phyloP scores from a whole-genome alignment of 2,329 filamentous ascomycete genomes.

The Xylaria sp. region DNA sequence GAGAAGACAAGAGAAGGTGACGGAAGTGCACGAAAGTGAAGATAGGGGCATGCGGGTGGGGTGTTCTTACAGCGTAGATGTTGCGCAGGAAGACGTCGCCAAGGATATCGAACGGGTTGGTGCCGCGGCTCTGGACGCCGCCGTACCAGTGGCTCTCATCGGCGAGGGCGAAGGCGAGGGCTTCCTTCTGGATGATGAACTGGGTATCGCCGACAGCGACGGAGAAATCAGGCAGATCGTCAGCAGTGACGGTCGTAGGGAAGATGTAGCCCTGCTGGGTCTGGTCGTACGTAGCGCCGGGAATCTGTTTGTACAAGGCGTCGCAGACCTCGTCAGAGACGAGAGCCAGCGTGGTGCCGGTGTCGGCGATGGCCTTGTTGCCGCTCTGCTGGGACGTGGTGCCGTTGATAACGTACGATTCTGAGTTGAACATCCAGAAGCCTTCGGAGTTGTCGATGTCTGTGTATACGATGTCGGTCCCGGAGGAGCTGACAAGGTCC shows the following conservation, averaged over 20 bases:
- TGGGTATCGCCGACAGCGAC: conserved; percentile 71
- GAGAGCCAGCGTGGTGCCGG: conserved; percentile 75
- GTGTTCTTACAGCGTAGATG: conserved; percentile 58
- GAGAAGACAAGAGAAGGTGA: neutral
- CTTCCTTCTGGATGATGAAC: conserved; percentile 71
- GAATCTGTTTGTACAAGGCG: conserved; percentile 72
- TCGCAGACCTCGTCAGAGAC: conserved; percentile 70
- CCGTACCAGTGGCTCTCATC: conserved; percentile 68
- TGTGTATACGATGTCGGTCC: conserved; percentile 67
- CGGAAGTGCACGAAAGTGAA: neutral
- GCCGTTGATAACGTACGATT: conserved; percentile 67
- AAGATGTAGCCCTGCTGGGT: conserved; percentile 72
- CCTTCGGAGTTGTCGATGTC: conserved; percentile 71
- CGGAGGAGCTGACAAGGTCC: conserved; percentile 64
- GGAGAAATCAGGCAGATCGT: conserved; percentile 68
- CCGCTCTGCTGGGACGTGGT: conserved; percentile 53
- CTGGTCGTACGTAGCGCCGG: conserved; percentile 67
- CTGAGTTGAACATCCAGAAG: conserved; percentile 74
- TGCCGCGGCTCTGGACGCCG: conserved; percentile 71
- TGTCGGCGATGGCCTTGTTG: conserved; percentile 77
- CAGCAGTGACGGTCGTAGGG: conserved; percentile 62
- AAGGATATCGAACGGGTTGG: conserved; percentile 69
- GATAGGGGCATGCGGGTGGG: neutral
- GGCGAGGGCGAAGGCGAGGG: conserved; percentile 67
- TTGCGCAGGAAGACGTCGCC: conserved; percentile 73